These are phyloP conservation scores for Fusarium sp. DNA, from an alignment of 2,329 filamentous ascomycete genomes.

Conservation along the genomic window DNA sequence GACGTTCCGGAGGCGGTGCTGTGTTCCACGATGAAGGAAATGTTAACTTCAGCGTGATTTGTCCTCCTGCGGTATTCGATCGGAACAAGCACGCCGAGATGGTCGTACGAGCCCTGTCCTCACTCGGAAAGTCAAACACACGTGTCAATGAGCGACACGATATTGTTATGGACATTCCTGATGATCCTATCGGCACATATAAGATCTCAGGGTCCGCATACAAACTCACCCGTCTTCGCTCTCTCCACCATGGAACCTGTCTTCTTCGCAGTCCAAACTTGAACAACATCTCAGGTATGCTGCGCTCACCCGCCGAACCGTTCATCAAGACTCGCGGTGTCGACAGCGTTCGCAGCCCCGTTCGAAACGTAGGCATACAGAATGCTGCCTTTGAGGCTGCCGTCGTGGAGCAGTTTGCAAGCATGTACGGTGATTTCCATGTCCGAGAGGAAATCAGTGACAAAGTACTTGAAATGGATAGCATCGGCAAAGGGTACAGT, in stretches of 20 bases:
- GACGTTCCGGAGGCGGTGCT: constrained; percentile 88
- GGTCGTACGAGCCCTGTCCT: constrained; percentile 84
- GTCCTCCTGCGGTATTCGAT: constrained; percentile 79
- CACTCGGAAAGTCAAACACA: constrained; percentile 67
- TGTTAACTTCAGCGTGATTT: constrained; percentile 94
- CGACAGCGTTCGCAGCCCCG: constrained; percentile 87
- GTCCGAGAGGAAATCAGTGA: constrained; percentile 60
- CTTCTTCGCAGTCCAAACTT: constrained; percentile 83
- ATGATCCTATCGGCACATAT: constrained; percentile 54
- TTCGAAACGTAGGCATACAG: constrained; percentile 78
- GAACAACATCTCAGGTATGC: constrained; percentile 71
- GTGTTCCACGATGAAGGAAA: constrained; percentile 96
- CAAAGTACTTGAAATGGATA: constrained; percentile 57
- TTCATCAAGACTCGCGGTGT: constrained; percentile 87
- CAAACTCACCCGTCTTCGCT: constrained; percentile 84
- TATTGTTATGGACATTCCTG: constrained; percentile 75
- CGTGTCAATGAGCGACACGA: constrained; percentile 92
- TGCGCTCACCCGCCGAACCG: constrained; percentile 81
- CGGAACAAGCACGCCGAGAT: constrained; percentile 90
- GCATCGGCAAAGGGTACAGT: constrained; percentile 56
- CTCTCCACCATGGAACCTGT: constrained; percentile 94
- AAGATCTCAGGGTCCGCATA: constrained; percentile 97
- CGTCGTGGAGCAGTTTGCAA: constrained; percentile 72
- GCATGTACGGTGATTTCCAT: constrained; percentile 68
- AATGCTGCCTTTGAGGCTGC: constrained; percentile 60